A percentile compares a stretch with the other conserved stretches of the same genome.
Conservation (phyloP, 2,329 filamentous ascomycete genomes). For the Chrysosporium queenslandicum region DNA sequence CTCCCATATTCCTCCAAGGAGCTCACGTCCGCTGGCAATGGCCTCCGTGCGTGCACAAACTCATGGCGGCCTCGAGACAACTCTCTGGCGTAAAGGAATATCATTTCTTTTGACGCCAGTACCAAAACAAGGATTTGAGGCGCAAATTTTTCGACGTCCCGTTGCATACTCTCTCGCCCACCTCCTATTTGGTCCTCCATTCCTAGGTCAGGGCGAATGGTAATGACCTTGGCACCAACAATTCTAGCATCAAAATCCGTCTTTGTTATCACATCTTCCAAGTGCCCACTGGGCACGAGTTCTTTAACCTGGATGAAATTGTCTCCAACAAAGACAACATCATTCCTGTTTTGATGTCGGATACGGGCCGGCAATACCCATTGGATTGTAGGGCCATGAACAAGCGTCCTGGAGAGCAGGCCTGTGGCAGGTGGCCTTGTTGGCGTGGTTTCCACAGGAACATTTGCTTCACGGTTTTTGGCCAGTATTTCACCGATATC, state of each 20-base stretch:
- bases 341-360: constrained; percentile 58
- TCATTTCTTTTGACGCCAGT: constrained; percentile 59
- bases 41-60: constrained; percentile 53
- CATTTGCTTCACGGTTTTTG: constrained; percentile 16
- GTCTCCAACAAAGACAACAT: constrained; percentile 79
- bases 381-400: constrained; percentile 64
- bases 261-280: constrained; percentile 68
- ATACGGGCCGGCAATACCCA: constrained; percentile 73
- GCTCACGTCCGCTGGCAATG: constrained; percentile 48
- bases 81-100: constrained; percentile 62
- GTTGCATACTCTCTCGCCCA: constrained; percentile 12
- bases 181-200: constrained; percentile 27
- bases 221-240: constrained; percentile 66
- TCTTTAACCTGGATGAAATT: constrained; percentile 73
- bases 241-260: constrained; percentile 70
- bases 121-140: constrained; percentile 74
- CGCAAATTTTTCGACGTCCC: constrained; percentile 40
- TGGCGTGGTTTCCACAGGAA: constrained; percentile 23
- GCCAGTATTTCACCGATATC: constrained; percentile 17
- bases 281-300: constrained; percentile 54
- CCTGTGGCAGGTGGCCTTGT: constrained; percentile 50
- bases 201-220: constrained; percentile 40
- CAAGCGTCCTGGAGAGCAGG: constrained; percentile 65
- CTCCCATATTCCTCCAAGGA: constrained; percentile 49
- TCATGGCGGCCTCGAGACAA: constrained; percentile 39